Evolutionary conservation across 2,329 filamentous ascomycete species (phyloP).

Genomic region (Ophiostoma ips): DNA sequence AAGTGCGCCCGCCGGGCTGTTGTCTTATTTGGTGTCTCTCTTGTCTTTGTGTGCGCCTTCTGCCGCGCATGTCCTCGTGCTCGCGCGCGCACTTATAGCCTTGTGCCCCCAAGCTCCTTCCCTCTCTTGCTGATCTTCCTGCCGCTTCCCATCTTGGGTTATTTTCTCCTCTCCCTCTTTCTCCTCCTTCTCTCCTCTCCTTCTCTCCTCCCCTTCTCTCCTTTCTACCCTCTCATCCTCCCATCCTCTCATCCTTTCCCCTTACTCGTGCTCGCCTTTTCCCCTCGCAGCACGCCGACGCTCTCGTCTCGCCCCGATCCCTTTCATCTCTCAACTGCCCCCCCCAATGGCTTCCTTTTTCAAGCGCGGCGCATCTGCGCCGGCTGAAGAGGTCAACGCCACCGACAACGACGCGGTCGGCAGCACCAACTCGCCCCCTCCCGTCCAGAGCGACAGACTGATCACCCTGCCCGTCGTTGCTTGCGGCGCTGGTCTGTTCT

Average conservation of each 20-base stretch:
- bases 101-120: background rate
- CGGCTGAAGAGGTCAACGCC: background rate
- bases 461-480: slow-evolving; percentile 58
- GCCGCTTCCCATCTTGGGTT: background rate
- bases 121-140: background rate
- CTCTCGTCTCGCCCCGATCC: too few species aligned
- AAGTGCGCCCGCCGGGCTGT: background rate
- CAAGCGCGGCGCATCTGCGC: slow-evolving; percentile 2
- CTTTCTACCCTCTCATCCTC: background rate
- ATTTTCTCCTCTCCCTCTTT: background rate
- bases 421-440: background rate
- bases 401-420: background rate
- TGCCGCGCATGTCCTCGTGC: background rate
- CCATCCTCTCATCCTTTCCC: background rate
- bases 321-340: background rate
- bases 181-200: background rate
- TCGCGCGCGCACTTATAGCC: background rate
- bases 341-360: slow-evolving; percentile 8
- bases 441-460: slow-evolving; percentile 4
- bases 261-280: background rate
- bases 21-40: background rate
- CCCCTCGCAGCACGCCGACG: background rate
- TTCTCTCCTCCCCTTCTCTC: background rate
- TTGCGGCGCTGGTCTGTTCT: slow-evolving; percentile 80
- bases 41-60: background rate